Conservation (phyloP, 139 green algal genomes). For the Picochlorum sp. region DNA sequence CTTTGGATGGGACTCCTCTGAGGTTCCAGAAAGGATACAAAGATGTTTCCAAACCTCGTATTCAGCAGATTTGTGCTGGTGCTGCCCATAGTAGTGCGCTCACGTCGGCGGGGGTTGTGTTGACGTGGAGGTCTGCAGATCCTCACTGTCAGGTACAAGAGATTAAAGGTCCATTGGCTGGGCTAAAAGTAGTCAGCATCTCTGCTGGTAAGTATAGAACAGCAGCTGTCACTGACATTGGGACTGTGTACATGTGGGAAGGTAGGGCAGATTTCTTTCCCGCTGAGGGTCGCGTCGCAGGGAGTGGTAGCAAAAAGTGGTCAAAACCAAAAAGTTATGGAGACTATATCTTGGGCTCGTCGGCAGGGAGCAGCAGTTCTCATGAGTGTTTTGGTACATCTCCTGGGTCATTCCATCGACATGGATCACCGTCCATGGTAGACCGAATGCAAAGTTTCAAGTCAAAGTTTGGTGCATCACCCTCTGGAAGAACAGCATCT, state of each 20-base stretch:
- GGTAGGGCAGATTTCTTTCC: slow-evolving; percentile 35
- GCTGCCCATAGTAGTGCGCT: slow-evolving; percentile 54
- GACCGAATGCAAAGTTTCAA: not conserved
- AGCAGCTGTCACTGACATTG: slow-evolving; percentile 61
- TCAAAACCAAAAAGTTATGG: too few species aligned
- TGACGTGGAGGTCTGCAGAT: slow-evolving; percentile 61
- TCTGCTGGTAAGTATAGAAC: slow-evolving; percentile 77
- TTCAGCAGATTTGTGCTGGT: slow-evolving; percentile 55
- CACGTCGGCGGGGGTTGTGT: slow-evolving; percentile 52
- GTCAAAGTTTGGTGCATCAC: not conserved
- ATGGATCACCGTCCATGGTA: not conserved
- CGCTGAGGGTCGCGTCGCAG: slow-evolving; percentile 20
- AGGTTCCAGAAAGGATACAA: slow-evolving; percentile 60
- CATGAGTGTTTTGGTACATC: not conserved
- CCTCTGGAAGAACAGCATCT: not conserved
- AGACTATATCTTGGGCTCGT: not conserved
- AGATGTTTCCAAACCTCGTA: slow-evolving; percentile 53
- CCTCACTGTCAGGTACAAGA: slow-evolving; percentile 45
- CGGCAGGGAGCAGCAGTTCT: not conserved
- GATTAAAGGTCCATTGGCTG: slow-evolving; percentile 55
- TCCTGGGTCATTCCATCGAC: not conserved
- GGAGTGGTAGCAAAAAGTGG: slow-evolving; percentile 28
- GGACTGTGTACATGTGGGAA: slow-evolving; percentile 81
- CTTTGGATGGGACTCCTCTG: slow-evolving; percentile 18
- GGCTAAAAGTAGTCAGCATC: slow-evolving; percentile 43